Conservation (phyloP, 768 basidiomycete species). For the Trametes villosa region DNA sequence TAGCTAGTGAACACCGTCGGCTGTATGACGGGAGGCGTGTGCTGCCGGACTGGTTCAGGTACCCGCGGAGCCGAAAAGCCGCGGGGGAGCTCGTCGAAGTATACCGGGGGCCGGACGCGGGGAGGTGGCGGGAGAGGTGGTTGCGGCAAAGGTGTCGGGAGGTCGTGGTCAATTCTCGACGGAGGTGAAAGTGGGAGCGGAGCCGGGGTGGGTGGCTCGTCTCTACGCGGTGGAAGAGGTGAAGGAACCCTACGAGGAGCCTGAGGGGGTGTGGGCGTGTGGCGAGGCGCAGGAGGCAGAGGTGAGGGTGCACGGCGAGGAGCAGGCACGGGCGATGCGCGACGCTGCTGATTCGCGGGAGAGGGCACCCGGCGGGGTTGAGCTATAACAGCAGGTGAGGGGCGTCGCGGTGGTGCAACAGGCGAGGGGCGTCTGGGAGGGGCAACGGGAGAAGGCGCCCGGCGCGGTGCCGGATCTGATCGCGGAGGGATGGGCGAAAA, state of each 20-base stretch:
- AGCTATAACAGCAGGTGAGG: not conserved
- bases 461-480: not conserved
- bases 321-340: not conserved
- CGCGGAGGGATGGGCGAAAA: conserved; percentile 10
- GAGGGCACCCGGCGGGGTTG: conserved; percentile 1
- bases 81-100: conserved; percentile 4
- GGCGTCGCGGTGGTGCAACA: no score
- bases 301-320: conserved; percentile 6
- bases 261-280: conserved; percentile 9
- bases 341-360: not conserved
- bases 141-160: conserved; percentile 26
- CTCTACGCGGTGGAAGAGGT: conserved; percentile 13
- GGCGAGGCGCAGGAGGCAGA: conserved; percentile 1
- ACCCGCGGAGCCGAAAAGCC: conserved; percentile 9
- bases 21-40: not conserved
- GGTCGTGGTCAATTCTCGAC: conserved; percentile 15
- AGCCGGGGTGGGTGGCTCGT: conserved; percentile 20
- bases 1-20: not conserved
- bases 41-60: not conserved
- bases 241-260: conserved; percentile 13
- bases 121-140: conserved; percentile 25
- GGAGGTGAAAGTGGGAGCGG: conserved; percentile 29
- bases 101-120: conserved; percentile 23
- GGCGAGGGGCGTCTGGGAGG: conserved; percentile 3
- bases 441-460: conserved; percentile 10